Base-by-base conservation (phyloP, 2,329 filamentous ascomycete species). In the Colletotrichum tropicicola region DNA sequence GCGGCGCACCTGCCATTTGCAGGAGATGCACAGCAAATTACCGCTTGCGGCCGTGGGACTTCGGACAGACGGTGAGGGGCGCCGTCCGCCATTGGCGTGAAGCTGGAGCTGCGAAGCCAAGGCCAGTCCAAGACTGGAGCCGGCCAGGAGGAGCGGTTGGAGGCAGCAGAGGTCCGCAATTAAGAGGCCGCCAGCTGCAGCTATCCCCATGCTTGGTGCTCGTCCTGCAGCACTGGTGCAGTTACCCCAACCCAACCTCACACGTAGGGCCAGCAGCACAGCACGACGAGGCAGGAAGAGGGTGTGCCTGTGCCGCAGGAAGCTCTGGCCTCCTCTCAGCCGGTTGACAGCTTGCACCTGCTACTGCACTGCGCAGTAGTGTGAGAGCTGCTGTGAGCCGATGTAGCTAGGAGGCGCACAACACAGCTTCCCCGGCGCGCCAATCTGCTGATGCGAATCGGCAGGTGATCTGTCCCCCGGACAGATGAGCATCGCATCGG, bases 121-220 rank as follows among this genome's bases (percentile, higher is more conserved):
- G 60, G 30, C 19, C 30, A 44, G 35, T 23, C 15, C 51, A 49
- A 49, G 39, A n/a, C 54, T 19, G 43, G 27, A 51, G 55, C 39
- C 48, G 32, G 45, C 23, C 32, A 52, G 32, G 41, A 48, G 39
- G 39, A n/a, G n/a, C n/a, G n/a, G n/a, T n/a, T n/a, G n/a, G n/a
- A n/a, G n/a, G n/a, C 52, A 55, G 35, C 19, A 54, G 44, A 61
- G 61, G 49, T 61, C 61, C 61, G 61, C 57, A 65, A 65, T 61
- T 51, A 61, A 55, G 61, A 65, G 61, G 61, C 61, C 61, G 62
- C 62, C 57, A 62, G 62, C 62, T 65, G 51, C 62, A 65, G 57
- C 49, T 51, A 51, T 51, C 43, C 23, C 58, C 58, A 41, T 51
- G 57, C 43, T 49, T 45, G 19, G 25, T 39, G 44, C 23, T 56